A percentile compares a stretch with the other conserved stretches of the same genome.
Conservation (phyloP, 1,139 yeast species). For the Nakaseomyces delphensis region DNA sequence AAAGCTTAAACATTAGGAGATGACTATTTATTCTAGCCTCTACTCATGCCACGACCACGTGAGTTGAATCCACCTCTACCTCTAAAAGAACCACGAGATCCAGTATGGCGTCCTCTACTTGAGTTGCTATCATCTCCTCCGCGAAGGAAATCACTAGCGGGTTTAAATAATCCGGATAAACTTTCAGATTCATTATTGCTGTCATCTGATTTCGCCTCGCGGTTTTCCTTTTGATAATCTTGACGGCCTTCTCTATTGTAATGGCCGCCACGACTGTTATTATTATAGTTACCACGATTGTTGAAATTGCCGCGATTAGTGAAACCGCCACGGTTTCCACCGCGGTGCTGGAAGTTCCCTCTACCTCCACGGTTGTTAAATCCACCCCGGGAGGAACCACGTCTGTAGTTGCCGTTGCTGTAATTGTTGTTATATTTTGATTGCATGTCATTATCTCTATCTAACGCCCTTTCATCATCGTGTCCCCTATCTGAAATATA, state of each 20-base stretch:
- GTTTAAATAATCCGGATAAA: slow-evolving; percentile 17
- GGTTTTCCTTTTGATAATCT: slow-evolving; percentile 7
- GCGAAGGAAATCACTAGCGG: slow-evolving; percentile 26
- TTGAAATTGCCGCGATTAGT: slow-evolving; percentile 4
- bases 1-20: too few relatives aligned
- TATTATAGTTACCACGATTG: slow-evolving; percentile 4
- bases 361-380: slow-evolving; percentile 11
- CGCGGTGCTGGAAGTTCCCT: slow-evolving; percentile 8
- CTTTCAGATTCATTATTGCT: slow-evolving; percentile 8
- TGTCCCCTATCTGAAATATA: slow-evolving; percentile 4
- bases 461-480: slow-evolving; percentile 4
- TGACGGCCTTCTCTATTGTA: slow-evolving; percentile 11
- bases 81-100: slow-evolving; percentile 14
- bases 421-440: slow-evolving; percentile 8
- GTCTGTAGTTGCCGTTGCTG: slow-evolving; percentile 11
- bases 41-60: slow-evolving; percentile 7
- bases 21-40: too few relatives aligned
- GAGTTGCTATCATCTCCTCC: slow-evolving; percentile 6
- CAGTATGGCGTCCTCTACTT: slow-evolving; percentile 9
- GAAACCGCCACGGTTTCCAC: slow-evolving; percentile 5
- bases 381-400: slow-evolving; percentile 10
- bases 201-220: slow-evolving; percentile 2
- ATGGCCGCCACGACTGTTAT: not conserved
- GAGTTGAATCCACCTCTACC: slow-evolving; percentile 4
- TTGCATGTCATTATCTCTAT: slow-evolving; percentile 5